A percentile compares a stretch with the other conserved stretches of the same genome.
Evolutionary conservation across 2,329 filamentous ascomycete genomes (phyloP).

Genomic region (Fusarium sp.): DNA sequence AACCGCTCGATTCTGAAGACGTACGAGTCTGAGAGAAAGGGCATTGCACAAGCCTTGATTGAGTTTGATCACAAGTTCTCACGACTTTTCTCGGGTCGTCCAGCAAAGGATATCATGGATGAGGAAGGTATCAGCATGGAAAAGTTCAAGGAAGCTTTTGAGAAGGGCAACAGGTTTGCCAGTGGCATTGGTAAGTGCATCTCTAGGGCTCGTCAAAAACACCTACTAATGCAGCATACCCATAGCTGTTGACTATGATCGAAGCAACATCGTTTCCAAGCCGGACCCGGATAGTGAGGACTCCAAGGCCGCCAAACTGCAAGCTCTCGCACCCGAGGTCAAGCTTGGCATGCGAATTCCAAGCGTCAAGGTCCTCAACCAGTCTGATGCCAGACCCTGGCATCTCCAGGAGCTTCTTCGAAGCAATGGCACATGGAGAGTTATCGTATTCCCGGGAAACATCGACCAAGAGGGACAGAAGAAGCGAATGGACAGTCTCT

Average conservation of each 20-base stretch:
- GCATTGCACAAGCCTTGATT: conserved; percentile 58
- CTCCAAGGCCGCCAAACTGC: not conserved
- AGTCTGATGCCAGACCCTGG: conserved; percentile 67
- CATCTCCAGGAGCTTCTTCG: conserved; percentile 68
- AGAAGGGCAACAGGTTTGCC: conserved; percentile 62
- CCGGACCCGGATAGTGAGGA: not conserved
- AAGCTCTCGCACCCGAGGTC: conserved; percentile 17
- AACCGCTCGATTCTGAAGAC: conserved; percentile 51
- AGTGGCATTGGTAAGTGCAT: conserved; percentile 21
- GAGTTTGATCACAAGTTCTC: conserved; percentile 55
- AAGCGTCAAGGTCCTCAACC: conserved; percentile 69
- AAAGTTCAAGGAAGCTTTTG: conserved; percentile 70
- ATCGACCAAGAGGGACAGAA: conserved; percentile 57
- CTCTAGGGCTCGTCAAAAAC: not conserved
- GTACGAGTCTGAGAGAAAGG: conserved; percentile 64
- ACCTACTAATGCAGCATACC: not conserved
- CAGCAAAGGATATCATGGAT: conserved; percentile 69
- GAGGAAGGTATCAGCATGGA: conserved; percentile 71
- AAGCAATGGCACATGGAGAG: conserved; percentile 68
- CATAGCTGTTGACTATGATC: conserved; percentile 23
- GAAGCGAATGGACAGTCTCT: conserved; percentile 4
- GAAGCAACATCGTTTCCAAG: conserved; percentile 23
- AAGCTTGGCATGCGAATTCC: conserved; percentile 68
- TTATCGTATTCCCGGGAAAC: conserved; percentile 73
- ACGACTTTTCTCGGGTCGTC: conserved; percentile 48